A percentile compares a stretch with the other conserved stretches of the same genome.
Conservation (phyloP, 129 eudicot genomes). For the Solidago caesia region DNA sequence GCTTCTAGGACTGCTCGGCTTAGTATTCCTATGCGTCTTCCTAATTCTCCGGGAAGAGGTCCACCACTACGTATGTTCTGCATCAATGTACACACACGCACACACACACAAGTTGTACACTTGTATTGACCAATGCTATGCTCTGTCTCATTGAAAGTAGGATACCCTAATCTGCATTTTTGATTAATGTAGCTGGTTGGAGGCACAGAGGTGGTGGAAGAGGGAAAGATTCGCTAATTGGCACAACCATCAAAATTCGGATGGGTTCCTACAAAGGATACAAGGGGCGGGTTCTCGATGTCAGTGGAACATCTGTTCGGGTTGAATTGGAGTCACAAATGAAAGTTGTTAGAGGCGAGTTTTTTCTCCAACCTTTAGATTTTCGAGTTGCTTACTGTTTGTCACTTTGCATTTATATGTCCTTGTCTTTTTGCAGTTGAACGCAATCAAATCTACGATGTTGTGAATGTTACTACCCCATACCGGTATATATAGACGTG, state of each 20-base stretch:
- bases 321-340: conserved; percentile 83
- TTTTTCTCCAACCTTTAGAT: neutral
- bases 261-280: conserved; percentile 77
- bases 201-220: conserved; percentile 79
- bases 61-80: conserved; percentile 56
- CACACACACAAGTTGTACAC: too few species aligned
- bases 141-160: neutral
- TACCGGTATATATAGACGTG: conserved; percentile 40
- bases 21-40: conserved; percentile 54
- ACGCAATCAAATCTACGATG: conserved; percentile 58
- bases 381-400: neutral
- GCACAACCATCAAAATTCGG: conserved; percentile 54
- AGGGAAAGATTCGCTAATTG: conserved; percentile 73
- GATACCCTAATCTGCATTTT: neutral
- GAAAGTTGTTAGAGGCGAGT: conserved; percentile 78
- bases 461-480: conserved; percentile 51
- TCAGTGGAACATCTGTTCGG: conserved; percentile 58
- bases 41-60: conserved; percentile 69
- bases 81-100: neutral
- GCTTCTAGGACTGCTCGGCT: conserved; percentile 52
- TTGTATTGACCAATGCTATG: too few species aligned
- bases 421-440: conserved; percentile 57
- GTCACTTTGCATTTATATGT: neutral
- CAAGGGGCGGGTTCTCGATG: conserved; percentile 74
- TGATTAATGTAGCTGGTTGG: conserved; percentile 59